Evolutionary conservation across 345 rosid species (phyloP).

Genomic region (Acer yangbiense): DNA sequence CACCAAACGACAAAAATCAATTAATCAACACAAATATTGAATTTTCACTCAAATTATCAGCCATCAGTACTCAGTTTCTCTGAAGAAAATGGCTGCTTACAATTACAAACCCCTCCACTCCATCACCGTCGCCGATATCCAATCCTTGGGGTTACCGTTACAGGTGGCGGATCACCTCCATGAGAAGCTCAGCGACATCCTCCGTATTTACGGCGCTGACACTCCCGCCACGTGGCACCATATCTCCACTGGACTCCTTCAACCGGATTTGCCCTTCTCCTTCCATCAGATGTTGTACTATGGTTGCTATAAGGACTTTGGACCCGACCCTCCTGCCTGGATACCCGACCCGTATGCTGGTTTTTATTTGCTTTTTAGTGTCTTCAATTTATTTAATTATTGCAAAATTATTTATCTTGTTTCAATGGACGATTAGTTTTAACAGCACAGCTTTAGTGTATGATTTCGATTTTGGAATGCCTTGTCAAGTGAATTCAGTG

Average conservation of each 20-base stretch:
- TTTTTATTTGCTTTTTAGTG: not conserved
- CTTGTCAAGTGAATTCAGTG: not conserved
- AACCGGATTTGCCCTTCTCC: constrained; percentile 77
- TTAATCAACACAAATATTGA: not conserved
- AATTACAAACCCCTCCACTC: constrained; percentile 52
- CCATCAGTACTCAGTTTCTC: not conserved
- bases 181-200: constrained; percentile 43
- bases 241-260: constrained; percentile 55
- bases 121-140: constrained; percentile 55
- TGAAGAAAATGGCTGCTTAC: constrained; percentile 35
- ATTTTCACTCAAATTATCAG: not conserved
- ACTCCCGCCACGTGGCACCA: constrained; percentile 59
- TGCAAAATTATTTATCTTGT: too few species aligned
- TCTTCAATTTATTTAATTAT: not conserved
- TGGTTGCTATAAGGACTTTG: constrained; percentile 77
- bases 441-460: not conserved
- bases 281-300: constrained; percentile 87
- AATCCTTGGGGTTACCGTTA: constrained; percentile 56
- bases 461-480: not conserved
- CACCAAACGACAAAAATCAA: not conserved
- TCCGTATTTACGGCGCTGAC: constrained; percentile 35
- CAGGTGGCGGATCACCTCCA: constrained; percentile 42
- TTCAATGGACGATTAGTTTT: too few species aligned
- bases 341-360: constrained; percentile 65
- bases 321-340: constrained; percentile 95